A percentile compares a stretch with the other conserved stretches of the same genome.
These are phyloP conservation scores for Fraxinus xanthoxyloides DNA, from an alignment of 305 asterid species.

Conservation along the genomic window DNA sequence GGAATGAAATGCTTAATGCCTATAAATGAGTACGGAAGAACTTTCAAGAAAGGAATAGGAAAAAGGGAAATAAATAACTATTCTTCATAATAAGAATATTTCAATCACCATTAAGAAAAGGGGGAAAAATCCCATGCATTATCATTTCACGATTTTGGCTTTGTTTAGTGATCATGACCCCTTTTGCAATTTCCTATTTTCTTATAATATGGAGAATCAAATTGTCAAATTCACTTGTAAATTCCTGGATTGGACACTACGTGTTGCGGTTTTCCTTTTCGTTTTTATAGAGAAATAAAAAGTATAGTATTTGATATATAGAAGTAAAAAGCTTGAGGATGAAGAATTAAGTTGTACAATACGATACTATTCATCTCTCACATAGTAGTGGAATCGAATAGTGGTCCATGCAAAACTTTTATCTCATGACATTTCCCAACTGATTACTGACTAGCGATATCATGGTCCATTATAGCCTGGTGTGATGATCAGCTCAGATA, in stretches of 20 bases:
- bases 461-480: background rate
- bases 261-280: background rate
- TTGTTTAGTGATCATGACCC: background rate
- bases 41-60: background rate
- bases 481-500: background rate
- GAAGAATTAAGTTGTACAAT: background rate
- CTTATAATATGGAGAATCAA: background rate
- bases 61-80: background rate
- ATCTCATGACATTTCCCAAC: slow-evolving; percentile 10
- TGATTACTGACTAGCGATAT: background rate
- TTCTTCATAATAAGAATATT: background rate
- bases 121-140: background rate
- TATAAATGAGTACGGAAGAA: background rate
- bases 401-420: background rate
- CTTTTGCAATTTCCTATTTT: background rate
- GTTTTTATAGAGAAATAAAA: background rate
- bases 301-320: background rate
- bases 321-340: background rate
- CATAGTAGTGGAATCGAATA: background rate
- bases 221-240: background rate
- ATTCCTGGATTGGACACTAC: background rate
- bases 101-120: background rate
- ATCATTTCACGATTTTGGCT: background rate
- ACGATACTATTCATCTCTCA: background rate
- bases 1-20: background rate